Evolutionary conservation across 805 yeast genomes (phyloP).

Genomic region (Suhomyces canberraensis): DNA sequence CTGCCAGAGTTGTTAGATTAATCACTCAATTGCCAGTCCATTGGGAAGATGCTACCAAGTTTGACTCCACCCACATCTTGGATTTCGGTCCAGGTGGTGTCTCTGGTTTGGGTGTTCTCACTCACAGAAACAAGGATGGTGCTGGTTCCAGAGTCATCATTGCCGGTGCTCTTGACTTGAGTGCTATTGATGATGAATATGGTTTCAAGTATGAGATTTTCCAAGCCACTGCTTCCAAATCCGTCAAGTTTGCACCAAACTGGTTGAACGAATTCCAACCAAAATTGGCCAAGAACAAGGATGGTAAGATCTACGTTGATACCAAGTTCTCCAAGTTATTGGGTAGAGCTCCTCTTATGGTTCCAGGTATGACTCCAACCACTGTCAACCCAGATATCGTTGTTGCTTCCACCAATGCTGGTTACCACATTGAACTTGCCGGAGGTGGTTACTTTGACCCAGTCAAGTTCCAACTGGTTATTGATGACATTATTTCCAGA

Average conservation of each 20-base stretch:
- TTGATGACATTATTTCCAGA: constrained; percentile 62
- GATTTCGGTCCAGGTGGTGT: constrained; percentile 99
- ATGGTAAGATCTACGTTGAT: constrained; percentile 79
- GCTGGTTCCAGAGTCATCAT: constrained; percentile 93
- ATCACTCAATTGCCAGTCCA: constrained; percentile 87
- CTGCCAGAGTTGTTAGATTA: constrained; percentile 70
- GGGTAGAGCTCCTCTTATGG: constrained; percentile 94
- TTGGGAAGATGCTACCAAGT: constrained; percentile 90
- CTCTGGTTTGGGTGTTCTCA: constrained; percentile 92
- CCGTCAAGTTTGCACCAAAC: constrained; percentile 79
- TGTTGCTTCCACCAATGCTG: constrained; percentile 91
- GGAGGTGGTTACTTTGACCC: constrained; percentile 98
- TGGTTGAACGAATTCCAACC: constrained; percentile 92
- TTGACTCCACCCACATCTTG: constrained; percentile 79
- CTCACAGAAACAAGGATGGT: constrained; percentile 98
- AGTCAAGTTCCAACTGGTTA: constrained; percentile 65
- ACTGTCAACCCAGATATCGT: constrained; percentile 94
- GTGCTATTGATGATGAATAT: constrained; percentile 69
- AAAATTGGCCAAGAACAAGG: constrained; percentile 67
- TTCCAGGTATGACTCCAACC: constrained; percentile 99
- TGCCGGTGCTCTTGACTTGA: constrained; percentile 82
- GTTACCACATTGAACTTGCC: constrained; percentile 95
- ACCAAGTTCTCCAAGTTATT: constrained; percentile 90
- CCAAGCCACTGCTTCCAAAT: constrained; percentile 52
- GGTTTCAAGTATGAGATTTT: constrained; percentile 96